phyloP scores from a whole-genome alignment of 1,284 basidiomycete genomes.

The Malassezia dermatis region DNA sequence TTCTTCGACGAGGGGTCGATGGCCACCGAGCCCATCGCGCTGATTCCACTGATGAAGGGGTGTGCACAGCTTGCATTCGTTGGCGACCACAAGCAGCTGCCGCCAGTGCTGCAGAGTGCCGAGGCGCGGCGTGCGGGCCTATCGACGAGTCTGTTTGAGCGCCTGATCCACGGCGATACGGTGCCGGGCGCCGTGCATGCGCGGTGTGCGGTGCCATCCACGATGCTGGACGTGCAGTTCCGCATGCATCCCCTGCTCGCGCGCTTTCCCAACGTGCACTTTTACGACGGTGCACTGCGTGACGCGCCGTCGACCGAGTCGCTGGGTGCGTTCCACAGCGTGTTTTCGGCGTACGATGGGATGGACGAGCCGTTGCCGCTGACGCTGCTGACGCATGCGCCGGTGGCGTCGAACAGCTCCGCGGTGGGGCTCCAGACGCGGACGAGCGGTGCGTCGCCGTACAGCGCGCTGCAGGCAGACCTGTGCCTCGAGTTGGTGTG shows the following conservation, averaged over 20 bases:
- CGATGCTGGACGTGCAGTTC: conserved; percentile 81
- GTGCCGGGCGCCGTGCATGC: conserved; percentile 47
- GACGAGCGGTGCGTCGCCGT: conserved; percentile 20
- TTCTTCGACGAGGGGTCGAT: conserved; percentile 90
- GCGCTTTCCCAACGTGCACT: conserved; percentile 69
- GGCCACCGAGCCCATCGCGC: conserved; percentile 68
- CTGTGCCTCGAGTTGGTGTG: conserved; percentile 43
- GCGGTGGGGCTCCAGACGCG: background rate
- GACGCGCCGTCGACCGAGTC: conserved; percentile 55
- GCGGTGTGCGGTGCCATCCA: conserved; percentile 49
- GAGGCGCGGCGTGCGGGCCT: conserved; percentile 58
- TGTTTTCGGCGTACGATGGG: conserved; percentile 16
- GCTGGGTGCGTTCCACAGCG: conserved; percentile 24
- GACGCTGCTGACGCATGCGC: conserved; percentile 14
- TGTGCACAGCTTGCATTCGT: conserved; percentile 75
- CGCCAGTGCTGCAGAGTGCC: conserved; percentile 63
- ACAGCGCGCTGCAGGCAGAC: conserved; percentile 31
- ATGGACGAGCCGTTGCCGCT: background rate
- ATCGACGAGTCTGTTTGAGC: conserved; percentile 73
- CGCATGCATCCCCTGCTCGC: conserved; percentile 88
- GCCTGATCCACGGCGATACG: conserved; percentile 64
- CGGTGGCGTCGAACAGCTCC: background rate
- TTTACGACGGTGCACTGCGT: conserved; percentile 62
- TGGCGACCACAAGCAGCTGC: conserved; percentile 92
- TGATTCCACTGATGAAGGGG: conserved; percentile 50